These are phyloP conservation scores for Fusarium tanahbumbuense DNA, from an alignment of 2,329 filamentous ascomycete species.

Conservation along the genomic window DNA sequence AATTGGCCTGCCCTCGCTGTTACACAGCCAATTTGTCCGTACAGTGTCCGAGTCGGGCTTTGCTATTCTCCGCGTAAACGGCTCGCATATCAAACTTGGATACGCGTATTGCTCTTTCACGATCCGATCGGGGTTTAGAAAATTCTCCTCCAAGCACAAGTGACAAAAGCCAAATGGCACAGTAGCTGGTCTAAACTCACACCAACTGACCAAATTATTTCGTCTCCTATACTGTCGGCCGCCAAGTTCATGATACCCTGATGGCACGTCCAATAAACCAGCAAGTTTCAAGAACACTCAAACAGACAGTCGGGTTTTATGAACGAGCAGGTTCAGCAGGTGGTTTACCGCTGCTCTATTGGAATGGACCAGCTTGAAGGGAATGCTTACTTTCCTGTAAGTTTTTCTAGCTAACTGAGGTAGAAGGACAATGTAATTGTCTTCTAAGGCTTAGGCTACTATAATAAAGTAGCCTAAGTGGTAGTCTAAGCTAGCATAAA, in stretches of 20 bases:
- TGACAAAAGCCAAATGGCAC: neutral
- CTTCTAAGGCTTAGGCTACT: too few species aligned
- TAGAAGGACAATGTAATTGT: neutral
- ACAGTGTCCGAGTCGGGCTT: slow-evolving; percentile 21
- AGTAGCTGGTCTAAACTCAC: neutral
- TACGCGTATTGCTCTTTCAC: slow-evolving; percentile 27
- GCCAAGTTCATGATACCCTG: neutral
- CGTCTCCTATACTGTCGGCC: neutral
- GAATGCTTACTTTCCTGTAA: neutral
- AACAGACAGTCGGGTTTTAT: neutral
- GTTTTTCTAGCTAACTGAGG: neutral
- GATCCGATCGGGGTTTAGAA: slow-evolving; percentile 1
- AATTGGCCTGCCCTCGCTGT: neutral
- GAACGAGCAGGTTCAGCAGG: neutral
- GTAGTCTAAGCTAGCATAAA: too few species aligned
- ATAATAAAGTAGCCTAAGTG: too few species aligned
- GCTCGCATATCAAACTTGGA: neutral
- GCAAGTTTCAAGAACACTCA: neutral
- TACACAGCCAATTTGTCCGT: slow-evolving; percentile 17
- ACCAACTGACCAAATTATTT: neutral
- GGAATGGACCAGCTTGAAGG: neutral
- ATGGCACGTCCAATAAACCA: neutral
- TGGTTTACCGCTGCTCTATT: neutral
- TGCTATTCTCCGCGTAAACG: slow-evolving; percentile 20
- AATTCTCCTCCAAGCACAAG: neutral